phyloP scores from a whole-genome alignment of 164 flowering plant species.

The Umbellularia californica region DNA sequence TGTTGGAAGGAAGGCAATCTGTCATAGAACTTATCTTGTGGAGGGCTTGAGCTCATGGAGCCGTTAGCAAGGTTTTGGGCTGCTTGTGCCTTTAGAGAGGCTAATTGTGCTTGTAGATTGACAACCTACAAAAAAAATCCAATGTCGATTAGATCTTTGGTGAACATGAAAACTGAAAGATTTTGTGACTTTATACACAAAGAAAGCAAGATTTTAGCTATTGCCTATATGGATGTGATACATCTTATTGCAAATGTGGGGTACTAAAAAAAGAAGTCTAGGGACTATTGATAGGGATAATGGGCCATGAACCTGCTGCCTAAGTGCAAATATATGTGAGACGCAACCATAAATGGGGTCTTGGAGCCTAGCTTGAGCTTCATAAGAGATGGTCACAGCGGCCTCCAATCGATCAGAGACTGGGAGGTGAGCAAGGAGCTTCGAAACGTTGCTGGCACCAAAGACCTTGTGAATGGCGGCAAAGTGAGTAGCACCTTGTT shows the following conservation, averaged over 20 bases:
- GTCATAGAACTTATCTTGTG: constrained; percentile 19
- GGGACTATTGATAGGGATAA: not conserved
- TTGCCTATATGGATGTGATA: too few species aligned
- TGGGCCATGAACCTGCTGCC: constrained; percentile 62
- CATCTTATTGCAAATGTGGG: too few species aligned
- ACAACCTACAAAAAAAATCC: constrained; percentile 51
- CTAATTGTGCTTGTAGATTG: constrained; percentile 73
- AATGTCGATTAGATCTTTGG: not conserved
- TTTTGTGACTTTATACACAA: not conserved
- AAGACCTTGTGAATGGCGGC: constrained; percentile 93
- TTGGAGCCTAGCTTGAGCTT: constrained; percentile 91
- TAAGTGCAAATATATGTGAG: constrained; percentile 80
- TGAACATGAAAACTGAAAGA: not conserved
- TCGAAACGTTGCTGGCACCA: constrained; percentile 90
- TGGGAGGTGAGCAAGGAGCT: constrained; percentile 69
- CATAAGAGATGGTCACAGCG: constrained; percentile 74
- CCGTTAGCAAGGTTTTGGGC: constrained; percentile 36
- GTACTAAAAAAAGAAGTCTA: not conserved
- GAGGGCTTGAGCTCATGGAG: constrained; percentile 29
- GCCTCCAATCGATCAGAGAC: constrained; percentile 67
- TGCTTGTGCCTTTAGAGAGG: constrained; percentile 66
- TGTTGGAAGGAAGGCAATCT: constrained; percentile 31
- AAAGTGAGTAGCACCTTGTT: constrained; percentile 74
- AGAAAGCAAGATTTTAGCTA: too few species aligned
- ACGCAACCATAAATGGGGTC: constrained; percentile 94